Conservation (phyloP, 1,284 basidiomycete species). For the Laetiporus sulphureus region DNA sequence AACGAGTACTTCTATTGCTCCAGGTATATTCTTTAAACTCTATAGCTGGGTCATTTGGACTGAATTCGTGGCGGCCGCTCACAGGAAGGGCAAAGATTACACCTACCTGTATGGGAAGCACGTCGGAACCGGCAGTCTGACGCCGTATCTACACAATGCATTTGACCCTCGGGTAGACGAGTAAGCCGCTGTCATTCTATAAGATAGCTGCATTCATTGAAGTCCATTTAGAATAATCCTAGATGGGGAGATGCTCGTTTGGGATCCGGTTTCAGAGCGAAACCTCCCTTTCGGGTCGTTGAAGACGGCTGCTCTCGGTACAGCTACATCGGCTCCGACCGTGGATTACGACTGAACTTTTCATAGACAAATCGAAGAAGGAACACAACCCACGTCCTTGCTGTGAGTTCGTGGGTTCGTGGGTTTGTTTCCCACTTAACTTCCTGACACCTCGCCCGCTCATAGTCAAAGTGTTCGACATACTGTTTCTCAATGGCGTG, state of each 20-base stretch:
- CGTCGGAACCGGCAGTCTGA: slow-evolving; percentile 75
- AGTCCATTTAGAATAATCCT: slow-evolving; percentile 65
- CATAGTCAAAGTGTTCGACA: slow-evolving; percentile 90
- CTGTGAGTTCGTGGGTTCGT: slow-evolving; percentile 49
- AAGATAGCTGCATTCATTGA: slow-evolving; percentile 5
- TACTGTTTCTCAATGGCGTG: slow-evolving; percentile 79
- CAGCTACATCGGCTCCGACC: slow-evolving; percentile 10
- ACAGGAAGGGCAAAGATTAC: slow-evolving; percentile 89
- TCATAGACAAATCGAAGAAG: slow-evolving; percentile 60
- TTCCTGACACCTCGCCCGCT: slow-evolving; percentile 2
- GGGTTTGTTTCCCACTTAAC: neutral
- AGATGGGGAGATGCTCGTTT: slow-evolving; percentile 96
- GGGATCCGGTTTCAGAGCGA: slow-evolving; percentile 83
- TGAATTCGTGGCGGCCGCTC: no score
- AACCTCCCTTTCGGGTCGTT: slow-evolving; percentile 88
- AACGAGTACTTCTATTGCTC: slow-evolving; percentile 90
- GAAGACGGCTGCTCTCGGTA: slow-evolving; percentile 84
- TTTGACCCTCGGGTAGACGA: slow-evolving; percentile 75
- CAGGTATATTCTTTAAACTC: slow-evolving; percentile 38
- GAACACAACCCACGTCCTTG: slow-evolving; percentile 78
- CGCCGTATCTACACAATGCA: slow-evolving; percentile 71
- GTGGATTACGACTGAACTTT: slow-evolving; percentile 1
- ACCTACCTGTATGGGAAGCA: slow-evolving; percentile 88
- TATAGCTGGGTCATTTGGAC: neutral
- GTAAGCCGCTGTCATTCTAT: slow-evolving; percentile 38